Evolutionary conservation across 257 asterid genomes (phyloP), one percentile per base, ranked within the genome.

Genomic region (Galeopsis tetrahit): DNA sequence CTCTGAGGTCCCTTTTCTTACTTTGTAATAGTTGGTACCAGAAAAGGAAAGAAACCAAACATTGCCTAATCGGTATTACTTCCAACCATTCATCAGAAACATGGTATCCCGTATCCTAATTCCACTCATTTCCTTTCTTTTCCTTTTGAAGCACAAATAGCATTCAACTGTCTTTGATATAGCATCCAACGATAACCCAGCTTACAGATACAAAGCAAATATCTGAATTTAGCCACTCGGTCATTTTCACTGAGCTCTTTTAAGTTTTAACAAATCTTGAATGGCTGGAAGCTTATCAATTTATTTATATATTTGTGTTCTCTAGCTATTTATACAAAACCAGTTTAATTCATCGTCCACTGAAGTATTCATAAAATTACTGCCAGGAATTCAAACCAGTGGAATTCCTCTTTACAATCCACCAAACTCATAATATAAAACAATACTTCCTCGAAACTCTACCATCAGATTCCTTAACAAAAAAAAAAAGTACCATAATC

Each of bases 401-500:
- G 59, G 36, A 5, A 60, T 11, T 9, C 58, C 34, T 34, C 64
- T 7, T 11, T 48, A 10, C 66, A 42, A 64, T 14, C 52, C 42
- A 35, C 43, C 52, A 38, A 32, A 56, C 63, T 57, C 7, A 13
- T 52, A 5, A 21, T 69, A 33, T 10, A 28, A 62, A 42, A 44
- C 32, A 70, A 38, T 48, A 31, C 56, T 63, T 33, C 59, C 48
- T 7, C 31, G 5, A 60, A 59, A 28, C 10, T 9, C 31, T 58
- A 44, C 73, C 72, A 57, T 13, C 72, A 11, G 62, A 36, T 46
- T 75, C 70, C 60, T 64, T 4, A 32, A 49, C n/a, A 31, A 34
- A 57, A 63, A 8, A 0, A 11, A 11, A 7, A 53, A 70, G 10
- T 51, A 34, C 21, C 9, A 32, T 36, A 58, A 73, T 7, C 49